Base-by-base conservation (phyloP, 345 rosid genomes). In the Salix brachista region DNA sequence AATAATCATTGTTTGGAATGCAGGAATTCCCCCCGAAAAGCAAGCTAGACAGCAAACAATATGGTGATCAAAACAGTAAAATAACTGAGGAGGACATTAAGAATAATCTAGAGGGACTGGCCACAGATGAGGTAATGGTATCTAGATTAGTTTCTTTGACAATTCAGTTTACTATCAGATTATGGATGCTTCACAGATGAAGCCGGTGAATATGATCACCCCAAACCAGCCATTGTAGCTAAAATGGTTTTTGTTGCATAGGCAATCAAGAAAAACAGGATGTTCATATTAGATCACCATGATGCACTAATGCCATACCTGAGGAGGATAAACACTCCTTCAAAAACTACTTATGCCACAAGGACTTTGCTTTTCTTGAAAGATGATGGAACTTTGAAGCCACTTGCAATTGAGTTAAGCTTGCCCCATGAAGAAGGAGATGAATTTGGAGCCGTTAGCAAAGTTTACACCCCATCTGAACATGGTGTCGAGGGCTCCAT, bases 201-300 rank as follows among this genome's bases (percentile, higher is more conserved):
- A 44, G 23, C 28, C 5, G n/a, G 30, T 48, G 36, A 46, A 8
- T 46, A 28, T 46, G 28, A 48, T 48, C 42, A 6, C 34, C 10
- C 28, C 3, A 7, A 21, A 50, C 17, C 1, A 2, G 18, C 23
- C 9, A 16, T 4, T 66, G 28, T 64, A 12, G 37, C 13, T 25
- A 65, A 50, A 25, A 62, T 8, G 36, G 37, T 37, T 56, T 67
- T 79, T 74, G 42, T 5, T 73, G 5, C 62, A 41, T 68, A 92
- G 97, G 97, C 99, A 66, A 72, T 93, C 26, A 48, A 79, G 84
- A 83, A 67, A 73, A 90, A 84, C 74, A 89, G 78, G 82, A 79
- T 95, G 70, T 95, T 87, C 85, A 91, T 95, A 82, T 65, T 94
- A 61, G 91, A 94, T 84, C 97, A 94, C 79, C 91, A 94, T 72